These are phyloP conservation scores for Picea abies DNA, from an alignment of 83 land plant genomes.

Conservation along the genomic window DNA sequence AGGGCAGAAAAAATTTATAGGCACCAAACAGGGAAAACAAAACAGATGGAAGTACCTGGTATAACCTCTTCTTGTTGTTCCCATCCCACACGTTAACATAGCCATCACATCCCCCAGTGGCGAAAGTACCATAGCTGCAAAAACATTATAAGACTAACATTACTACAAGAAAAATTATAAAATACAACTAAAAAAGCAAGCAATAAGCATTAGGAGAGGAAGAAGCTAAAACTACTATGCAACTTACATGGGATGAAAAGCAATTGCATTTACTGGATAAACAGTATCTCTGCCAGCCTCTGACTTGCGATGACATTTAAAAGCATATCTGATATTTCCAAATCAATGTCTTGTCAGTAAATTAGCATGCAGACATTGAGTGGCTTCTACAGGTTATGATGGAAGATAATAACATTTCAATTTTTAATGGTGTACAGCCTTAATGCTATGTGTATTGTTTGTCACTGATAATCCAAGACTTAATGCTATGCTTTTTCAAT, in stretches of 20 bases:
- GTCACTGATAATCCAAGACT: neutral
- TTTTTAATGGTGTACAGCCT: neutral
- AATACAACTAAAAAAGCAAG: neutral
- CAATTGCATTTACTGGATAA: slow-evolving; percentile 98
- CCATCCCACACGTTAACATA: slow-evolving; percentile 99
- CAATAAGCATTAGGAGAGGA: neutral
- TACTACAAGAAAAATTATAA: neutral
- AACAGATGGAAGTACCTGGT: slow-evolving; percentile 64
- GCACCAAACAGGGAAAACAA: neutral
- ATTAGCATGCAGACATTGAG: neutral
- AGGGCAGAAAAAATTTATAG: neutral
- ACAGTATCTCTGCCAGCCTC: slow-evolving; percentile 98
- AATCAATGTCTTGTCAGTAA: neutral
- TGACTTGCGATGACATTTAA: slow-evolving; percentile 96
- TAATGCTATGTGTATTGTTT: neutral
- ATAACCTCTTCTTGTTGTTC: slow-evolving; percentile 96
- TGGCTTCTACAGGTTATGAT: neutral
- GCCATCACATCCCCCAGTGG: slow-evolving; percentile 99
- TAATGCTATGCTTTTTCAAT: neutral
- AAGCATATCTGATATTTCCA: slow-evolving; percentile 77
- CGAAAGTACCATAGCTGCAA: slow-evolving; percentile 98
- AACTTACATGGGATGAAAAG: slow-evolving; percentile 96
- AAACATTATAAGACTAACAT: neutral
- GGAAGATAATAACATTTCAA: neutral
- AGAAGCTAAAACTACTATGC: neutral